Conservation (phyloP, 768 basidiomycete genomes). For the Phaffia tasmanica region DNA sequence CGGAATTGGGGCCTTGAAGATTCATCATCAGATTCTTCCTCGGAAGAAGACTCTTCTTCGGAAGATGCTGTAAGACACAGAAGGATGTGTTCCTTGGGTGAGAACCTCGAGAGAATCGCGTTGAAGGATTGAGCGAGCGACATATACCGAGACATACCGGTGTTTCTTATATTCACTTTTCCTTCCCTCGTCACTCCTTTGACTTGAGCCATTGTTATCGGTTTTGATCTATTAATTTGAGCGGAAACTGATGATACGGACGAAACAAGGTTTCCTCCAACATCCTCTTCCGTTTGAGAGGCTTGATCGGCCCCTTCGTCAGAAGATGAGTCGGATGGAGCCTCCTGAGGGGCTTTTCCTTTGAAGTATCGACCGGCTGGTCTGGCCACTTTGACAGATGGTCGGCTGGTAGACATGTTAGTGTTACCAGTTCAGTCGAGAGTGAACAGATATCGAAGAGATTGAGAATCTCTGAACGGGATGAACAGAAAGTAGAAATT, state of each 20-base stretch:
- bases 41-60: conserved; percentile 9
- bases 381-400: conserved; percentile 62
- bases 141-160: conserved; percentile 8
- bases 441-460: no score
- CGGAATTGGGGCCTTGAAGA: conserved; percentile 14
- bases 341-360: conserved; percentile 44
- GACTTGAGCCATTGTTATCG: no score
- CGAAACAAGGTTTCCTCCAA: conserved; percentile 38
- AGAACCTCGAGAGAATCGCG: neutral
- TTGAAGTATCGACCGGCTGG: conserved; percentile 83
- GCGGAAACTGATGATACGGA: no score
- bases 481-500: no score
- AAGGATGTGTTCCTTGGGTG: neutral
- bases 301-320: conserved; percentile 33
- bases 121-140: neutral
- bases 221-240: no score
- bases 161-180: no score
- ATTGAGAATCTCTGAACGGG: no score
- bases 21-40: conserved; percentile 23
- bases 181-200: no score
- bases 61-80: neutral
- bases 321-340: conserved; percentile 9
- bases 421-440: no score
- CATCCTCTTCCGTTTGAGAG: conserved; percentile 54
- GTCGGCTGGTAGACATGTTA: conserved; percentile 13